These are phyloP conservation scores for Vigna angularis DNA, from an alignment of 306 rosid species.

Conservation along the genomic window DNA sequence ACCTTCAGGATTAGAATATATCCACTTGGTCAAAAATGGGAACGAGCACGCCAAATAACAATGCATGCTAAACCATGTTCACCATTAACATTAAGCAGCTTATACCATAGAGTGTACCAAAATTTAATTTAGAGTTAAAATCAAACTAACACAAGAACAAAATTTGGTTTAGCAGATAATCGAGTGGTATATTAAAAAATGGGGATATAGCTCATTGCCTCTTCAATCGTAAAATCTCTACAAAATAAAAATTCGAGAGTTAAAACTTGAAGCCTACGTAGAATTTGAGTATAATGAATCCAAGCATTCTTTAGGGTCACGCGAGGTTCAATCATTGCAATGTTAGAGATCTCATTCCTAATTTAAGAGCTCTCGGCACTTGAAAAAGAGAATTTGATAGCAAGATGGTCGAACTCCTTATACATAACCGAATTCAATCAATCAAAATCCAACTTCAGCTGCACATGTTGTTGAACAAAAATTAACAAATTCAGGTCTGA, in stretches of 20 bases:
- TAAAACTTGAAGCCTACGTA: neutral
- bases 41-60: neutral
- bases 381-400: neutral
- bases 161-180: neutral
- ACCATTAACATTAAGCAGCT: neutral
- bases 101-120: neutral
- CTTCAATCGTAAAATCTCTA: neutral
- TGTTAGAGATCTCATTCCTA: neutral
- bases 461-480: neutral
- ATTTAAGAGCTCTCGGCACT: neutral
- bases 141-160: neutral
- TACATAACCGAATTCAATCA: neutral
- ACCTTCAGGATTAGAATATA: constrained; percentile 13
- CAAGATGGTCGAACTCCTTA: neutral
- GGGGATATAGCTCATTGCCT: neutral
- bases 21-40: neutral
- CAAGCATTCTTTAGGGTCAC: neutral
- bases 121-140: neutral
- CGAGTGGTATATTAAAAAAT: neutral
- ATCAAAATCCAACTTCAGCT: neutral
- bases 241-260: neutral
- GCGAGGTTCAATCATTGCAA: neutral
- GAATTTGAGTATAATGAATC: neutral
- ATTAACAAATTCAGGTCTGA: constrained; percentile 1
- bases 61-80: too few relatives aligned